These are phyloP conservation scores for Cyclocybe aegerita DNA, from an alignment of 768 basidiomycete genomes.

Conservation along the genomic window DNA sequence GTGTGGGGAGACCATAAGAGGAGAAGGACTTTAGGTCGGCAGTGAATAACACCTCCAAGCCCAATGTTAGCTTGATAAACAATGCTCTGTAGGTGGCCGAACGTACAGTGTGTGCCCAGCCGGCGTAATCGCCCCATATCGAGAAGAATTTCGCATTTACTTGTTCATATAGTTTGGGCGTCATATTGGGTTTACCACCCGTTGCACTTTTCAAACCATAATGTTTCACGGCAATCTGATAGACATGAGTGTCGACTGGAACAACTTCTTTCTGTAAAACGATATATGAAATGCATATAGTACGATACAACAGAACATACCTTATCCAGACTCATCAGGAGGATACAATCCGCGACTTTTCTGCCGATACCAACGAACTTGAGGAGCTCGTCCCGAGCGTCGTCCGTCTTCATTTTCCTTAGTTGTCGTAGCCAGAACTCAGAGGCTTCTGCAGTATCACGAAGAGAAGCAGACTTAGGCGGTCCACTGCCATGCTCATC, in stretches of 20 bases:
- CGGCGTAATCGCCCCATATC: conserved; percentile 84
- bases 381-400: conserved; percentile 74
- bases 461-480: conserved; percentile 1
- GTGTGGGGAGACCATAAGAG: conserved; percentile 45
- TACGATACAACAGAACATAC: conserved; percentile 32
- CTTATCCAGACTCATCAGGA: conserved; percentile 92
- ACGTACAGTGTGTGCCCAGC: conserved; percentile 86
- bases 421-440: conserved; percentile 63
- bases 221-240: conserved; percentile 82
- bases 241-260: conserved; percentile 95
- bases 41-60: conserved; percentile 65
- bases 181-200: conserved; percentile 58
- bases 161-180: conserved; percentile 73
- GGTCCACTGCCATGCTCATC: conserved; percentile 41
- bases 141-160: conserved; percentile 58
- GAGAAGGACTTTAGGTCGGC: conserved; percentile 72
- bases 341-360: conserved; percentile 94
- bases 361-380: conserved; percentile 89
- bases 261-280: conserved; percentile 70
- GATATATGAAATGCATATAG: not conserved
- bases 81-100: not conserved
- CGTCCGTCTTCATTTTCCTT: conserved; percentile 45
- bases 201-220: conserved; percentile 60
- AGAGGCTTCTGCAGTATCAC: conserved; percentile 40
- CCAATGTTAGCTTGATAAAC: not conserved